Conservation (phyloP, 371 early-diverging fungal species). For the Mucor plumbeus region DNA sequence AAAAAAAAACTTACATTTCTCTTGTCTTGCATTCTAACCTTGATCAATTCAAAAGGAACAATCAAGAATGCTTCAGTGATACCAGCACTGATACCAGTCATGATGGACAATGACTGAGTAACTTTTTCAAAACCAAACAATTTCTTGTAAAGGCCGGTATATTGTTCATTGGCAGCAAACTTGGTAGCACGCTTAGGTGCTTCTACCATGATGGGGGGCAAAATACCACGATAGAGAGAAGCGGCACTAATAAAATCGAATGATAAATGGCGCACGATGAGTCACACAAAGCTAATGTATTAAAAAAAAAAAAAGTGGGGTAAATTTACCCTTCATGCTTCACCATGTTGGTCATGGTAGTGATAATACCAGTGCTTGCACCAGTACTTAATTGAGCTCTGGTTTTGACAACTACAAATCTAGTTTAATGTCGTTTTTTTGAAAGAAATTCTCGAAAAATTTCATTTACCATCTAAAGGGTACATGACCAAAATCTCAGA, state of each 20-base stretch:
- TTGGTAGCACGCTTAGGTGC: conserved; percentile 98
- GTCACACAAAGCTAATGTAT: conserved; percentile 12
- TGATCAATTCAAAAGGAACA: conserved; percentile 93
- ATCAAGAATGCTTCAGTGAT: conserved; percentile 92
- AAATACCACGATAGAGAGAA: conserved; percentile 92
- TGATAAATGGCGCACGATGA: conserved; percentile 9
- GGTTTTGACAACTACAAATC: conserved; percentile 86
- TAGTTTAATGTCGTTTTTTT: neutral
- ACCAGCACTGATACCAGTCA: conserved; percentile 95
- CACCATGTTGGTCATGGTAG: conserved; percentile 73
- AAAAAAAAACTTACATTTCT: conserved; percentile 59
- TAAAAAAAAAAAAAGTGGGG: conserved; percentile 17
- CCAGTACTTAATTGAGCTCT: conserved; percentile 93
- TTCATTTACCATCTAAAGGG: conserved; percentile 86
- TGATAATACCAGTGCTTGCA: conserved; percentile 43
- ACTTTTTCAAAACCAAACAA: conserved; percentile 74
- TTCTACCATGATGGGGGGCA: conserved; percentile 96
- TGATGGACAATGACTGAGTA: conserved; percentile 77
- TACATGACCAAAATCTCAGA: conserved; percentile 96
- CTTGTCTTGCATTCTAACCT: conserved; percentile 92
- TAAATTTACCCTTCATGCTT: conserved; percentile 84
- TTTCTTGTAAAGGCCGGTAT: conserved; percentile 71
- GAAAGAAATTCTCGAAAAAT: neutral
- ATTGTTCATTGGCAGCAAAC: conserved; percentile 94
- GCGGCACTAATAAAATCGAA: conserved; percentile 51